These are phyloP conservation scores for Verticillium nonalfalfae DNA, from an alignment of 2,329 filamentous ascomycete species.

Conservation along the genomic window DNA sequence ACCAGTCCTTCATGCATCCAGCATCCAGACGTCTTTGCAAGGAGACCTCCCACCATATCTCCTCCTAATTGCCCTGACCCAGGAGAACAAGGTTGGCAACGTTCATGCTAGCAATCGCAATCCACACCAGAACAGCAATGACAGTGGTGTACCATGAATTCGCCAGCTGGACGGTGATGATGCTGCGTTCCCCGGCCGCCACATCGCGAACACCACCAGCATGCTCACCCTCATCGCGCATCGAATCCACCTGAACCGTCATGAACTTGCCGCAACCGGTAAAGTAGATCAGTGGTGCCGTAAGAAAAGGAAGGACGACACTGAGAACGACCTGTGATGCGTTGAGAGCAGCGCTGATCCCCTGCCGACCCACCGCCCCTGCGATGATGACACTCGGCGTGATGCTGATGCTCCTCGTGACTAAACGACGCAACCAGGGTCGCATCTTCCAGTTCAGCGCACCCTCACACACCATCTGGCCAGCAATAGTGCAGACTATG, in stretches of 20 bases:
- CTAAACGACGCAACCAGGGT: constrained; percentile 72
- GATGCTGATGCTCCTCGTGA: constrained; percentile 76
- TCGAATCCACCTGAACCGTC: constrained; percentile 51
- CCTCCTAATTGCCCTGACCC: constrained; percentile 17
- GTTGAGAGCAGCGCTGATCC: constrained; percentile 65
- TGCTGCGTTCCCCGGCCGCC: constrained; percentile 8
- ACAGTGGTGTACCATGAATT: constrained; percentile 61
- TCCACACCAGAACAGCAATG: constrained; percentile 58
- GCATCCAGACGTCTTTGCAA: not conserved
- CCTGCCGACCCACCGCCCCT: constrained; percentile 65
- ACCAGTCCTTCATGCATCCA: not conserved
- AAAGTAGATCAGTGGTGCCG: constrained; percentile 77
- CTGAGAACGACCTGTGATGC: constrained; percentile 74
- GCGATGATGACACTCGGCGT: constrained; percentile 79
- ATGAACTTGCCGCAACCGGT: constrained; percentile 76
- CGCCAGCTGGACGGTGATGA: constrained; percentile 53
- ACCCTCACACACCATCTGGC: constrained; percentile 84
- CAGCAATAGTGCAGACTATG: constrained; percentile 83
- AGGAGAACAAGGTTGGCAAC: constrained; percentile 67
- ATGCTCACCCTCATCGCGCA: constrained; percentile 12
- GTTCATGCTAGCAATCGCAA: constrained; percentile 72
- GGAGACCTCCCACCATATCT: not conserved
- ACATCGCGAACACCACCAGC: constrained; percentile 7
- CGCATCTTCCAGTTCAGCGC: constrained; percentile 67
- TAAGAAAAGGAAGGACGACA: constrained; percentile 76